These are phyloP conservation scores for Pseudogymnoascus sp. DNA, from an alignment of 2,329 filamentous ascomycete species.

Conservation along the genomic window DNA sequence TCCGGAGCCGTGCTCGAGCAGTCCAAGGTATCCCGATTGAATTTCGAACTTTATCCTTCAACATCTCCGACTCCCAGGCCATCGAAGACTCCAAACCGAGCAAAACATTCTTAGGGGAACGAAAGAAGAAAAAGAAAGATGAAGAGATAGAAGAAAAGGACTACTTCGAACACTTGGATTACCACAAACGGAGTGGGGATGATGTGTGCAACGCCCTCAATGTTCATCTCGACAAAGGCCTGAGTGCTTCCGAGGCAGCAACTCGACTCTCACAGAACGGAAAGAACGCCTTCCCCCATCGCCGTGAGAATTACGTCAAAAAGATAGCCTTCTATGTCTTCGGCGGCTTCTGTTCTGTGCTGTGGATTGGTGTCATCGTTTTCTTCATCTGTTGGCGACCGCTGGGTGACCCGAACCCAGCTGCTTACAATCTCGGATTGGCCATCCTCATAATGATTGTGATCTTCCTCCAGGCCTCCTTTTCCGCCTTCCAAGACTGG, in stretches of 20 bases:
- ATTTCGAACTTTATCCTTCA: conserved; percentile 34
- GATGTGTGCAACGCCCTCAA: conserved; percentile 36
- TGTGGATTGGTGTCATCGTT: conserved; percentile 41
- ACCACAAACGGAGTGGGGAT: conserved; percentile 31
- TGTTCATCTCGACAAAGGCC: conserved; percentile 29
- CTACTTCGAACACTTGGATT: conserved; percentile 37
- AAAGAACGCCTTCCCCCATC: conserved; percentile 35
- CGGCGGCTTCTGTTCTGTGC: conserved; percentile 41
- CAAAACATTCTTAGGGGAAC: conserved; percentile 14
- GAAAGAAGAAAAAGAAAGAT: conserved; percentile 23
- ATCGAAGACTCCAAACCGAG: background rate
- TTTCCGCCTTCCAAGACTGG: conserved; percentile 43
- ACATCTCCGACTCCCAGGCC: conserved; percentile 32
- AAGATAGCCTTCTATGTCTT: conserved; percentile 38
- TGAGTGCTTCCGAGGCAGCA: conserved; percentile 30
- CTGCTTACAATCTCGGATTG: conserved; percentile 37
- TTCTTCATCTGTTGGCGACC: conserved; percentile 44
- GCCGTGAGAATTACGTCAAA: conserved; percentile 37
- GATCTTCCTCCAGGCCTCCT: conserved; percentile 39
- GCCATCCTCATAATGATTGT: conserved; percentile 42
- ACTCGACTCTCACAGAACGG: conserved; percentile 35
- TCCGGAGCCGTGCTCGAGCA: conserved; percentile 15
- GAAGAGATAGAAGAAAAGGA: conserved; percentile 33
- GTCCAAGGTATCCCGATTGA: conserved; percentile 33
- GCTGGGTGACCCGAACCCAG: conserved; percentile 37